These are phyloP conservation scores for Picochlorum sp. DNA, from an alignment of 139 green algal genomes.

Conservation along the genomic window DNA sequence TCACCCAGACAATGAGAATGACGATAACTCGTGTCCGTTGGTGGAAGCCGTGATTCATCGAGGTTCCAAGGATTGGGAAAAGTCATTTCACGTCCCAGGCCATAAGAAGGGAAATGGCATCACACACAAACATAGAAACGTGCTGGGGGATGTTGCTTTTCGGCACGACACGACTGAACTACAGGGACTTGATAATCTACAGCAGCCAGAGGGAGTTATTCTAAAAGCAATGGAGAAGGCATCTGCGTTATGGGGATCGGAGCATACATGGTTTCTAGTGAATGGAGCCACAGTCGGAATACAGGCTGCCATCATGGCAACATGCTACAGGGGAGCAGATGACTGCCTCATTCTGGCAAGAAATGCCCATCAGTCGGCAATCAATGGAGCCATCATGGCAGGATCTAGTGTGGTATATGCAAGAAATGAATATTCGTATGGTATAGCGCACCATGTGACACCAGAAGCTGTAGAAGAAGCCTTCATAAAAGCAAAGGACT, in stretches of 20 bases:
- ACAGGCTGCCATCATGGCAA: slow-evolving; percentile 59
- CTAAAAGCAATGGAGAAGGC: slow-evolving; percentile 59
- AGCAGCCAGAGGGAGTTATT: slow-evolving; percentile 62
- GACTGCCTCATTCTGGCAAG: slow-evolving; percentile 62
- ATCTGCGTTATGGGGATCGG: slow-evolving; percentile 58
- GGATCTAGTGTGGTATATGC: slow-evolving; percentile 25
- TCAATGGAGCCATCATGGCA: slow-evolving; percentile 63
- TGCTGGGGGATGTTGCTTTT: slow-evolving; percentile 18
- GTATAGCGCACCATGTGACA: slow-evolving; percentile 50
- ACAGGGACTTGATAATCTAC: slow-evolving; percentile 69
- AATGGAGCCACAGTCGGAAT: slow-evolving; percentile 81
- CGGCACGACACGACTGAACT: slow-evolving; percentile 76
- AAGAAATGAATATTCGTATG: slow-evolving; percentile 43
- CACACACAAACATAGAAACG: slow-evolving; percentile 12
- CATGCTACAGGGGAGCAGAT: slow-evolving; percentile 25
- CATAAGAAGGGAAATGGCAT: slow-evolving; percentile 52
- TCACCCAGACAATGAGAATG: no score
- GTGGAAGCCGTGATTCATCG: slow-evolving; percentile 45
- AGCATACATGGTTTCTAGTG: slow-evolving; percentile 79
- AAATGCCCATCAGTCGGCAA: slow-evolving; percentile 77
- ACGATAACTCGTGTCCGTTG: slow-evolving; percentile 11
- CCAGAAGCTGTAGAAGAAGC: slow-evolving; percentile 31
- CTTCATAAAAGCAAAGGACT: slow-evolving; percentile 23
- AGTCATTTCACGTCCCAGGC: slow-evolving; percentile 71
- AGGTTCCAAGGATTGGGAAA: slow-evolving; percentile 24